A percentile compares a stretch with the other conserved stretches of the same genome.
Evolutionary conservation across 2,329 filamentous ascomycete genomes (phyloP).

Genomic region (Nemania sp.): DNA sequence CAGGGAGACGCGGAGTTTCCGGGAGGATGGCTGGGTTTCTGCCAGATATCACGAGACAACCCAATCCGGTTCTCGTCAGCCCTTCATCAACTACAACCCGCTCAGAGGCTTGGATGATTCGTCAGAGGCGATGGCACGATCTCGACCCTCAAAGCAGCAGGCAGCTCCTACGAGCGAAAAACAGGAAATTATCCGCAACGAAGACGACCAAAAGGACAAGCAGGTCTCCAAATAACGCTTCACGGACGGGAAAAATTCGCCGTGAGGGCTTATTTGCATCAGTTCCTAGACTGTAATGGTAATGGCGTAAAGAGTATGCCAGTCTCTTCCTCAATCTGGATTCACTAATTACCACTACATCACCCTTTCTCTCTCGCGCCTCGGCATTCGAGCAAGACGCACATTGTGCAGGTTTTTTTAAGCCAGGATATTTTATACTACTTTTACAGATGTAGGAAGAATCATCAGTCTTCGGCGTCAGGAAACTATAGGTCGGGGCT

Average conservation of each 20-base stretch:
- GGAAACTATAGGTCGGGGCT: not conserved
- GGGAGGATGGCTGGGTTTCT: not conserved
- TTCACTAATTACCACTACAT: not conserved
- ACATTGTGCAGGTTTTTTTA: not conserved
- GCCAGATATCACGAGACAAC: not conserved
- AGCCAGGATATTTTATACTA: not conserved
- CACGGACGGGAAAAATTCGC: not conserved
- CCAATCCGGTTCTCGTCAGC: not conserved
- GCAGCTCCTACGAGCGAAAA: not conserved
- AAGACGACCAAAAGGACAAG: not conserved
- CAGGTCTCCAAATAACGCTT: not conserved
- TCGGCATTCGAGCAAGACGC: not conserved
- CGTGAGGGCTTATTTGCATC: too few relatives aligned
- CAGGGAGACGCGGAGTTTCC: not conserved
- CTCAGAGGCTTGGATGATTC: not conserved
- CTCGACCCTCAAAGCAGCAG: not conserved
- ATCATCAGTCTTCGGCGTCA: not conserved
- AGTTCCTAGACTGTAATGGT: not conserved
- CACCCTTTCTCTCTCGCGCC: not conserved
- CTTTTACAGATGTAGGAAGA: not conserved
- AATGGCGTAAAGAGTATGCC: too few relatives aligned
- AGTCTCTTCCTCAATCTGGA: too few relatives aligned
- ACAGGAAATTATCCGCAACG: not conserved
- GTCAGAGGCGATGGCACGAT: not conserved
- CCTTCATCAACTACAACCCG: slow-evolving; percentile 19